phyloP scores from a whole-genome alignment of 108 stramenopile species.

The Discostella pseudostelligera region DNA sequence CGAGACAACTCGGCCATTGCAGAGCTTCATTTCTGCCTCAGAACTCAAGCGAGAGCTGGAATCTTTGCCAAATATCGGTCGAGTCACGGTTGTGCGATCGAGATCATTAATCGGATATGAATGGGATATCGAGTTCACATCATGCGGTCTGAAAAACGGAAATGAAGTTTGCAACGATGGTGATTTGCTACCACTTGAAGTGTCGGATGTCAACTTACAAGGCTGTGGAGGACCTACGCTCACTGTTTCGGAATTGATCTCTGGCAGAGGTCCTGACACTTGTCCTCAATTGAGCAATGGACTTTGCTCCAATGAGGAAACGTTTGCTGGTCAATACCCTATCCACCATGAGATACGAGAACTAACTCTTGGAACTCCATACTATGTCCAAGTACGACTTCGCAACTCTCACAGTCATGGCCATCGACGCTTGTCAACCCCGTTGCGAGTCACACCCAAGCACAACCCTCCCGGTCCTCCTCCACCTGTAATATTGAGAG shows the following conservation, averaged over 20 bases:
- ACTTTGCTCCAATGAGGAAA: conserved; percentile 39
- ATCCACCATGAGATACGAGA: conserved; percentile 48
- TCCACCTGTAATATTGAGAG: conserved; percentile 56
- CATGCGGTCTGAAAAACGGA: conserved; percentile 49
- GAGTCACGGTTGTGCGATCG: conserved; percentile 57
- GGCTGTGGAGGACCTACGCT: conserved; percentile 50
- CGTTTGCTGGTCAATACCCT: conserved; percentile 56
- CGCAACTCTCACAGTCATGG: conserved; percentile 68
- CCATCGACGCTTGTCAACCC: conserved; percentile 32
- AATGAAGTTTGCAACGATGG: conserved; percentile 77
- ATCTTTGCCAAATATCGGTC: conserved; percentile 60
- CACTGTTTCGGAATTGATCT: conserved; percentile 24
- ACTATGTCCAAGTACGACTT: conserved; percentile 72
- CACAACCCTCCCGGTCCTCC: conserved; percentile 71
- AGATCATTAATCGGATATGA: conserved; percentile 50
- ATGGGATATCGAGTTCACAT: conserved; percentile 79
- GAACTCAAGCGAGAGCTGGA: conserved; percentile 63
- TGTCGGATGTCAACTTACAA: conserved; percentile 34
- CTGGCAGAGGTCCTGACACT: conserved; percentile 52
- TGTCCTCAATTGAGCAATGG: conserved; percentile 46
- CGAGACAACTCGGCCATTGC: conserved; percentile 47
- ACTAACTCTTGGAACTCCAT: conserved; percentile 53
- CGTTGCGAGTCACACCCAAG: conserved; percentile 34
- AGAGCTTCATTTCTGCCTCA: conserved; percentile 58
- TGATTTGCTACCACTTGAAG: conserved; percentile 48